Evolutionary conservation across 495 filamentous ascomycete species (phyloP).

Genomic region (Parmelia sp.): DNA sequence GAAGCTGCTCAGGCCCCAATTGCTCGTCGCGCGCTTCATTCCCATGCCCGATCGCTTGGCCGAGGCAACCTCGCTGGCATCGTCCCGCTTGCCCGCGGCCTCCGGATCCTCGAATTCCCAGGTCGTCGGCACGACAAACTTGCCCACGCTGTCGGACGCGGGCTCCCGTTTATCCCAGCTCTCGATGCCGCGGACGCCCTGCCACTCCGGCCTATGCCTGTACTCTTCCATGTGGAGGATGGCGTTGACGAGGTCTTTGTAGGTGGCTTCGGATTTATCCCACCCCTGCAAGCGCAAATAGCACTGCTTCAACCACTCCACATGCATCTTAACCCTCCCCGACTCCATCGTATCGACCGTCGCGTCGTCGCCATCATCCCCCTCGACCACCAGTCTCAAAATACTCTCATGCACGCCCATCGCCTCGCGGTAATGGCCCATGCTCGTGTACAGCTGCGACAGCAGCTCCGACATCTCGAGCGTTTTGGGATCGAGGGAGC

Average conservation of each 20-base stretch:
- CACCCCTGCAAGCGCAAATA: constrained; percentile 33
- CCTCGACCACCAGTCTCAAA: constrained; percentile 42
- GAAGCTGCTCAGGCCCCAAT: constrained; percentile 16
- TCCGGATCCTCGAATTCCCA: constrained; percentile 13
- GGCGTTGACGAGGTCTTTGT: constrained; percentile 17
- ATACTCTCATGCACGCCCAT: constrained; percentile 50
- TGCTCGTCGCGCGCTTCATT: constrained; percentile 16
- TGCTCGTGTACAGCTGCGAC: constrained; percentile 46
- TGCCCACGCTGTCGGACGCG: constrained; percentile 12
- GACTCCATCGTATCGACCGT: constrained; percentile 29
- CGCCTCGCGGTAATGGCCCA: constrained; percentile 45
- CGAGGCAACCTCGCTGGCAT: neutral
- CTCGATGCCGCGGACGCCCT: constrained; percentile 10
- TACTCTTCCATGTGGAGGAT: constrained; percentile 11
- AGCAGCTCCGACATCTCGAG: constrained; percentile 52
- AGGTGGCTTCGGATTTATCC: constrained; percentile 27
- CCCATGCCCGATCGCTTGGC: constrained; percentile 9
- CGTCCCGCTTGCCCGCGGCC: neutral
- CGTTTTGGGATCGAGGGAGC: constrained; percentile 47
- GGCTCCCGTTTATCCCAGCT: constrained; percentile 15
- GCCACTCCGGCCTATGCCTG: constrained; percentile 7
- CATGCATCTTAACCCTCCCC: constrained; percentile 40
- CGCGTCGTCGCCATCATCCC: constrained; percentile 35
- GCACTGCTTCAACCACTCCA: constrained; percentile 47
- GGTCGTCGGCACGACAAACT: constrained; percentile 10